Percentiles rank a stretch among this genome's conserved stretches.
Conservation (phyloP, 2,329 filamentous ascomycete species). For the Aspergillus niger region DNA sequence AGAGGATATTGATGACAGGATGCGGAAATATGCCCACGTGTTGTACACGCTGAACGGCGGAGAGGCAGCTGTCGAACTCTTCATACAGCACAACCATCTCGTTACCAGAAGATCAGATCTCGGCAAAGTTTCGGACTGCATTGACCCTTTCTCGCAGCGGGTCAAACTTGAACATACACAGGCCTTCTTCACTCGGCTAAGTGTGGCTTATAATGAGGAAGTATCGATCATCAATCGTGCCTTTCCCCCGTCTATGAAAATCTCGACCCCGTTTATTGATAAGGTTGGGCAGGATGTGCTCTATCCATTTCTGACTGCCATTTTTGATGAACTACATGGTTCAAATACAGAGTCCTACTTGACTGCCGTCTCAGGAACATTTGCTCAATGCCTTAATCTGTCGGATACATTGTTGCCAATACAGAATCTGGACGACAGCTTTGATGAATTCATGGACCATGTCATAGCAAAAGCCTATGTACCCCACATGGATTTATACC, state of each 20-base stretch:
- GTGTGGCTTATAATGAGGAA: constrained; percentile 79
- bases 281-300: constrained; percentile 80
- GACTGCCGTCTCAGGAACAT: constrained; percentile 81
- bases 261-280: constrained; percentile 77
- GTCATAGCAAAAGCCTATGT: constrained; percentile 77
- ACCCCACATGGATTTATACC: constrained; percentile 88
- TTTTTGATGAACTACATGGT: constrained; percentile 86
- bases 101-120: constrained; percentile 72
- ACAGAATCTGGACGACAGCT: constrained; percentile 59
- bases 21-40: constrained; percentile 87
- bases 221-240: constrained; percentile 76
- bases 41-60: constrained; percentile 81
- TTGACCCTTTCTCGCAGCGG: constrained; percentile 67
- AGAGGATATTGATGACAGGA: constrained; percentile 83
- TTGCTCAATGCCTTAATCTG: constrained; percentile 81
- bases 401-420: constrained; percentile 70
- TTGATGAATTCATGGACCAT: constrained; percentile 65
- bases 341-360: constrained; percentile 75
- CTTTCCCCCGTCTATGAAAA: constrained; percentile 70
- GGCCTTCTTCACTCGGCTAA: constrained; percentile 74
- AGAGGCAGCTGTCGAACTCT: constrained; percentile 74
- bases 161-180: constrained; percentile 79
- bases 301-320: constrained; percentile 77
- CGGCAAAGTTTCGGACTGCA: constrained; percentile 76
- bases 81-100: constrained; percentile 84